Base-by-base conservation (phyloP, 345 rosid species). In the Brassica juncea region DNA sequence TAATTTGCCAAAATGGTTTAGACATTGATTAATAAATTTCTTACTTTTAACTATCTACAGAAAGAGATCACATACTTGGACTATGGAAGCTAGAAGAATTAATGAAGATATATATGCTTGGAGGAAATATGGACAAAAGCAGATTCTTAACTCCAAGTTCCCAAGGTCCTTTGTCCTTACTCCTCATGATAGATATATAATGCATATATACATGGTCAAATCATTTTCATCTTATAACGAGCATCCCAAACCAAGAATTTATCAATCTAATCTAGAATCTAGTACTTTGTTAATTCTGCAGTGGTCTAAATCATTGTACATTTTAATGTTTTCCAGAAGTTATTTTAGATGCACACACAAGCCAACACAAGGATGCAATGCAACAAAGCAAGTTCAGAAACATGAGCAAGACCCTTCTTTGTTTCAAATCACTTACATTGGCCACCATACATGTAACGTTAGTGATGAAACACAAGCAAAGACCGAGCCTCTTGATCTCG, bases 121-220 rank as follows among this genome's bases (percentile, higher is more conserved):
- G 98, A 92, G 98, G 71, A 94, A 94, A 70, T 94, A 94, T 77
- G 98, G 98, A 4, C 98, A 94, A 72, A 94, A 94, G 67, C 83
- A 65, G 63, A 94, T 94, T 64, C 91, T 89, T 67, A 84, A 92
- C 60, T 42, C 90, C 63, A 86, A 75, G 25, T 64, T 83, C 69
- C 97, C 97, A 62, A 92, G 98, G 98, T 90, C 39, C 52, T 72
- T 72, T 3, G 2, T 21, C 12, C n/a, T 60, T 60, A 16, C 31
- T 55, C 14, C 35, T 21, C 58, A 64, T 16, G 58, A 16, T 54
- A 54, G 10, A 54, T 15, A 15, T 52, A 15, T 54, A 54, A 54
- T 54, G 60, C 60, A 52, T 52, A 52, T 52, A 35, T 31, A 70
- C 28, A 70, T 54, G 49, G 10, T 27, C 74, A 31, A 31, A 19